phyloP scores from a whole-genome alignment of 2,329 filamentous ascomycete species.

The Alternaria conjuncta region DNA sequence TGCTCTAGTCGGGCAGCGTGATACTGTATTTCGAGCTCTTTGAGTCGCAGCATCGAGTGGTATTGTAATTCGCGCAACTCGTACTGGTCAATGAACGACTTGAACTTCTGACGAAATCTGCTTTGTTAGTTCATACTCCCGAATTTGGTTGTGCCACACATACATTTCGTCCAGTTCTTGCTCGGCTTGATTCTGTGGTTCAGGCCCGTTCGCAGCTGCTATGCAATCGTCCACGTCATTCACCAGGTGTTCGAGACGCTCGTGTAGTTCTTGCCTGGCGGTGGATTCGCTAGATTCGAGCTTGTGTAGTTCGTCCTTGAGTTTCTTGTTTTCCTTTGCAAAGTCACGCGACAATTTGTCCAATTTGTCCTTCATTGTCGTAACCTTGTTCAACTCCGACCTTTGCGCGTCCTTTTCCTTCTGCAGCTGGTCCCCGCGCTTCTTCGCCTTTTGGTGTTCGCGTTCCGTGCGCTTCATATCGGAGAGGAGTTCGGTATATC shows the following conservation, averaged over 20 bases:
- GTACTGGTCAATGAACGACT: conserved; percentile 95
- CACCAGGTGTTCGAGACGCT: conserved; percentile 79
- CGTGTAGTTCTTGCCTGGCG: conserved; percentile 82
- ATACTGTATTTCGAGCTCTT: conserved; percentile 94
- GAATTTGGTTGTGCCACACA: conserved; percentile 42
- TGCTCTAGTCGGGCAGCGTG: conserved; percentile 88
- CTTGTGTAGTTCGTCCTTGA: conserved; percentile 91
- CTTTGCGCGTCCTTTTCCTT: conserved; percentile 94
- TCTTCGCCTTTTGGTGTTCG: conserved; percentile 95
- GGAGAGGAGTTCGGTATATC: conserved; percentile 87
- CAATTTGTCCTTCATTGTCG: conserved; percentile 90
- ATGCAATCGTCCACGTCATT: conserved; percentile 88
- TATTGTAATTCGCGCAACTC: conserved; percentile 95
- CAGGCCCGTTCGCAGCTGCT: conserved; percentile 81
- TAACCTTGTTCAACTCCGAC: conserved; percentile 87
- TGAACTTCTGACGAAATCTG: conserved; percentile 77
- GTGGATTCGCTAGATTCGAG: conserved; percentile 85
- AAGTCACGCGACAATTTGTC: conserved; percentile 95
- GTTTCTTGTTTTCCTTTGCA: conserved; percentile 96
- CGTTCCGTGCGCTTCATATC: conserved; percentile 96
- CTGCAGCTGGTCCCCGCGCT: conserved; percentile 89
- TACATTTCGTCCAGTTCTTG: conserved; percentile 90
- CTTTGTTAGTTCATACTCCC: conserved; percentile 7
- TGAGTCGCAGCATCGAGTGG: conserved; percentile 87
- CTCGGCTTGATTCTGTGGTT: conserved; percentile 76